phyloP scores from a whole-genome alignment of 495 filamentous ascomycete species.

The Lentithecium fluviatile region DNA sequence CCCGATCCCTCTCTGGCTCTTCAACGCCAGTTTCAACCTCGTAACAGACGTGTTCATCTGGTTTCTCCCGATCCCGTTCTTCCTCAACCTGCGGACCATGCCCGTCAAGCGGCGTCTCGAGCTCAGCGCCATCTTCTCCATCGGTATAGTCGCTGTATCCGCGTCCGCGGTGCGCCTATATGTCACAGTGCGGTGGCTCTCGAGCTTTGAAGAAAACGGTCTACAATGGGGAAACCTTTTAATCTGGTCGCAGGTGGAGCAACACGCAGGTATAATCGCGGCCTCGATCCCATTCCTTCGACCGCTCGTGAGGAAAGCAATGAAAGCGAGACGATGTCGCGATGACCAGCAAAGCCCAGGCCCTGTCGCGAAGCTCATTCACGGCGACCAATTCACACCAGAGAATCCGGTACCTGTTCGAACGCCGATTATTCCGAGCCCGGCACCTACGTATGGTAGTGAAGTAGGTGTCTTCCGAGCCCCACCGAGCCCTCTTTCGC shows the following conservation, averaged over 20 bases:
- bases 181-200: conserved; percentile 10
- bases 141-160: conserved; percentile 26
- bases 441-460: conserved; percentile 22
- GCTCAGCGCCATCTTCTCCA: conserved; percentile 28
- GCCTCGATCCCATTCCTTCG: conserved; percentile 32
- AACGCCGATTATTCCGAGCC: conserved; percentile 28
- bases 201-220: background rate
- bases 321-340: background rate
- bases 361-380: conserved; percentile 16
- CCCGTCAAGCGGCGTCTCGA: conserved; percentile 10
- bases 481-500: conserved; percentile 8
- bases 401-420: conserved; percentile 4
- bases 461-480: conserved; percentile 1
- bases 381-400: background rate
- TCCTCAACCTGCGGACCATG: conserved; percentile 24
- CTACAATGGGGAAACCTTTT: conserved; percentile 6
- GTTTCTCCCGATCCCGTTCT: conserved; percentile 26
- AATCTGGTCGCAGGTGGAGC: conserved; percentile 33
- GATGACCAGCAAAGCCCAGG: conserved; percentile 14
- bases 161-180: conserved; percentile 31
- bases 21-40: conserved; percentile 32
- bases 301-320: conserved; percentile 18
- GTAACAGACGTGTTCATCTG: conserved; percentile 31
- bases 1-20: conserved; percentile 23
- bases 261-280: conserved; percentile 32